phyloP scores from a whole-genome alignment of 2,329 filamentous ascomycete genomes.

The Orbilia ellipsospora region DNA sequence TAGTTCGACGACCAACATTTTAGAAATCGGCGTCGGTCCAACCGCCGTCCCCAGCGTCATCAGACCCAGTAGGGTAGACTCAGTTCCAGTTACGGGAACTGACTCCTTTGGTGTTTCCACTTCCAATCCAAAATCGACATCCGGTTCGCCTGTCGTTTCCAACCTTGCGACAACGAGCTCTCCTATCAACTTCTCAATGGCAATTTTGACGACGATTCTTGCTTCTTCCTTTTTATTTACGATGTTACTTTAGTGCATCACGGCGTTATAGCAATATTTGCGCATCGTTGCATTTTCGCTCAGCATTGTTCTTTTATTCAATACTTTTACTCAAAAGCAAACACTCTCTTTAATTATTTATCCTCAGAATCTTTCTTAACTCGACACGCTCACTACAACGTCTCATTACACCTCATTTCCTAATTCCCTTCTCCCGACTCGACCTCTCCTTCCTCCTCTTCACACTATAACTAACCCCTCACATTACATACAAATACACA shows the following conservation, averaged over 20 bases:
- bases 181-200: conserved; percentile 1
- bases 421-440: not conserved
- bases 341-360: not conserved
- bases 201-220: conserved; percentile 25
- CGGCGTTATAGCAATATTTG: conserved; percentile 45
- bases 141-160: conserved; percentile 32
- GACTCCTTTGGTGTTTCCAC: not conserved
- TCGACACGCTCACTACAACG: not conserved
- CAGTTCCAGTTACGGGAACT: conserved; percentile 56
- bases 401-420: conserved; percentile 5
- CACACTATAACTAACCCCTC: not conserved
- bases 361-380: not conserved
- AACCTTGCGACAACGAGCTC: conserved; percentile 9
- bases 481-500: not conserved
- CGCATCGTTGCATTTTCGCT: conserved; percentile 23
- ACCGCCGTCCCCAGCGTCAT: conserved; percentile 69
- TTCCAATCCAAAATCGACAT: conserved; percentile 18
- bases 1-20: conserved; percentile 66
- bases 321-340: conserved; percentile 18
- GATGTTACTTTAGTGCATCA: conserved; percentile 41
- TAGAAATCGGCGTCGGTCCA: conserved; percentile 69
- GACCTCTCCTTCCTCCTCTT: not conserved
- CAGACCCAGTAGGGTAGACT: conserved; percentile 66
- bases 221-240: conserved; percentile 39
- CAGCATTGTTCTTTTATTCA: conserved; percentile 18